Evolutionary conservation across 1,284 basidiomycete species (phyloP).

Genomic region (Bjerkandera adusta): DNA sequence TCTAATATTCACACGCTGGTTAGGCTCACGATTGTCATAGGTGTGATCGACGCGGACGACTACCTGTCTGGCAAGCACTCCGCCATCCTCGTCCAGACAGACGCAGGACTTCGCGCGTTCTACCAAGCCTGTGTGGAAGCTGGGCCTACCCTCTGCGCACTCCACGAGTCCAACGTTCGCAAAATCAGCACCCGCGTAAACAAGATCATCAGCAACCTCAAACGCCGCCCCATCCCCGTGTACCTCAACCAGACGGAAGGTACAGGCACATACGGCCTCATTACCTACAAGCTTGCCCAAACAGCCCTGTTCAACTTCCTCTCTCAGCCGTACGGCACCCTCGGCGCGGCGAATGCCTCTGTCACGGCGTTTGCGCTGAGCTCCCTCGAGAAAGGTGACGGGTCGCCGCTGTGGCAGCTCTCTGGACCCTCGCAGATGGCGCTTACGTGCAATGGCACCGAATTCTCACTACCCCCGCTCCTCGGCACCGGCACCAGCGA

Average conservation of each 20-base stretch:
- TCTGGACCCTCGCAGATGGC: too few species aligned
- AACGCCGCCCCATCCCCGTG: slow-evolving; percentile 7
- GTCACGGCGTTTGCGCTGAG: slow-evolving; percentile 1
- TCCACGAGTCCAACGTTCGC: slow-evolving; percentile 17
- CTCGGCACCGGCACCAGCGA: too few species aligned
- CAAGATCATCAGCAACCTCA: slow-evolving; percentile 9
- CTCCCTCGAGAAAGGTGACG: slow-evolving; percentile 8
- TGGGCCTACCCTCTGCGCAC: slow-evolving; percentile 16
- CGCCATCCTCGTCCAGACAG: slow-evolving; percentile 20
- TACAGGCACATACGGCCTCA: slow-evolving; percentile 9
- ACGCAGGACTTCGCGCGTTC: slow-evolving; percentile 13
- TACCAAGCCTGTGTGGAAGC: slow-evolving; percentile 20
- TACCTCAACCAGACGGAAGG: neutral
- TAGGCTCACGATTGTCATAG: neutral
- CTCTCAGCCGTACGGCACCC: slow-evolving; percentile 12
- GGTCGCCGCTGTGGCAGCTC: slow-evolving; percentile 10
- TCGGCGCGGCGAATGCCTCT: neutral
- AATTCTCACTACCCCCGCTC: too few species aligned
- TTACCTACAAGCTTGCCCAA: slow-evolving; percentile 14
- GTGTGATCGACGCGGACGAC: slow-evolving; percentile 16
- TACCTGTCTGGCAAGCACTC: slow-evolving; percentile 16
- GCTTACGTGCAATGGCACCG: too few species aligned
- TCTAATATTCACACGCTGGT: neutral
- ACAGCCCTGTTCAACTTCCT: slow-evolving; percentile 11
- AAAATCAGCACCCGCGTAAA: slow-evolving; percentile 18